Percentiles rank a stretch among this genome's conserved stretches.
Conservation (phyloP, 2,329 filamentous ascomycete genomes). For the Xylaria polymorpha region DNA sequence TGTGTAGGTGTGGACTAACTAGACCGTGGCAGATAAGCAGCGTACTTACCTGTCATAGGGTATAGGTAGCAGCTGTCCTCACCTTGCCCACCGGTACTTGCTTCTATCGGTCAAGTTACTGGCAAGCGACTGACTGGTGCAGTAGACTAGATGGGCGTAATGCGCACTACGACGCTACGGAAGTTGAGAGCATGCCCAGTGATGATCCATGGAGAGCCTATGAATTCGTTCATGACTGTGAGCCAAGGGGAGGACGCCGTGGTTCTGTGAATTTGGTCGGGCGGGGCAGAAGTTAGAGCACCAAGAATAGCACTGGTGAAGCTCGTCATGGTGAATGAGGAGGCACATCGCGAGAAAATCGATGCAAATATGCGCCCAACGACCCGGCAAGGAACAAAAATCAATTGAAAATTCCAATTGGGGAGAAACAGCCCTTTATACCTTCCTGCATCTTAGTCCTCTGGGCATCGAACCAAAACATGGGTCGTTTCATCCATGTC, state of each 20-base stretch:
- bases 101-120: conserved; percentile 9
- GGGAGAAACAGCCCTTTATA: conserved; percentile 14
- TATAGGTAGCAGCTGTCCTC: too few species aligned
- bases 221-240: not conserved
- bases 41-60: not conserved
- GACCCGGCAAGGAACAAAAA: not conserved
- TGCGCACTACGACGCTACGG: not conserved
- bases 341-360: not conserved
- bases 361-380: not conserved
- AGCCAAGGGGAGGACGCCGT: not conserved
- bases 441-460: not conserved
- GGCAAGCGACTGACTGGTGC: not conserved
- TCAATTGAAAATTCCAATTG: not conserved
- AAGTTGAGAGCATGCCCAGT: not conserved
- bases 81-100: conserved; percentile 1
- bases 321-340: not conserved
- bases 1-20: not conserved
- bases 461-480: conserved; percentile 12
- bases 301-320: not conserved
- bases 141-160: not conserved
- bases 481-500: conserved; percentile 18
- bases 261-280: not conserved
- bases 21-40: conserved; percentile 10
- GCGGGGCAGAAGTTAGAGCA: not conserved
- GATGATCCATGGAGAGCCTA: not conserved